A percentile compares a stretch with the other conserved stretches of the same genome.
phyloP scores from a whole-genome alignment of 1,139 yeast species.

The Candida labiduridarum region DNA sequence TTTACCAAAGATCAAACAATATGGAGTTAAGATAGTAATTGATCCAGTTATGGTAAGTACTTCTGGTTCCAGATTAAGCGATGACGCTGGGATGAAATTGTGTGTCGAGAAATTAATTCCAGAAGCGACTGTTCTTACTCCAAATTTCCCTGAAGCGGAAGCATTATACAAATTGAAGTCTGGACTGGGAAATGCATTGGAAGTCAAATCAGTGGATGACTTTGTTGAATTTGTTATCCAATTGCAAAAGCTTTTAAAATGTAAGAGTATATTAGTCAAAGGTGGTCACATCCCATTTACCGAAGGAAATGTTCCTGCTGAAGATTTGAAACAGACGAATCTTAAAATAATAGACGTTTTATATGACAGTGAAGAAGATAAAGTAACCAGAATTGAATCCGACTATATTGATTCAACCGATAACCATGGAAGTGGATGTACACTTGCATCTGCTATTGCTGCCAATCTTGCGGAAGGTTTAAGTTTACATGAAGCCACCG shows the following conservation, averaged over 20 bases:
- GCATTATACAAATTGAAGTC: conserved; percentile 29
- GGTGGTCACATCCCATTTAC: conserved; percentile 80
- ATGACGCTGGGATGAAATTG: conserved; percentile 45
- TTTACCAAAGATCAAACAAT: conserved; percentile 27
- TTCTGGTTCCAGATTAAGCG: conserved; percentile 63
- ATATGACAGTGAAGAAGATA: conserved; percentile 45
- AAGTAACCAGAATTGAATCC: conserved; percentile 51
- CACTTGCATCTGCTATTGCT: conserved; percentile 80
- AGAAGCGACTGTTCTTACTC: conserved; percentile 68
- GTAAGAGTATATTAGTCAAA: conserved; percentile 65
- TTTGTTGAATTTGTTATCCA: conserved; percentile 37
- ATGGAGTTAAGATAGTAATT: conserved; percentile 50
- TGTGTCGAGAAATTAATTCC: conserved; percentile 53
- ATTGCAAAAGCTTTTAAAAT: conserved; percentile 44
- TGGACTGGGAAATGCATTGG: conserved; percentile 9
- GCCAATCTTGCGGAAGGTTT: conserved; percentile 66
- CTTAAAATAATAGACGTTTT: conserved; percentile 59
- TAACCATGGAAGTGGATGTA: conserved; percentile 93
- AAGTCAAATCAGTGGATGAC: conserved; percentile 16
- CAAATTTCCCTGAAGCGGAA: conserved; percentile 71
- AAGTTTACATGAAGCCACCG: conserved; percentile 50
- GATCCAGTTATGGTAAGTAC: conserved; percentile 89
- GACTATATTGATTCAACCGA: conserved; percentile 50
- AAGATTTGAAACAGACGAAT: conserved; percentile 17
- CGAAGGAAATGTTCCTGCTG: conserved; percentile 18